A percentile compares a stretch with the other conserved stretches of the same genome.
Evolutionary conservation across 2,329 filamentous ascomycete genomes (phyloP).

Genomic region (Pseudogymnoascus sp.): DNA sequence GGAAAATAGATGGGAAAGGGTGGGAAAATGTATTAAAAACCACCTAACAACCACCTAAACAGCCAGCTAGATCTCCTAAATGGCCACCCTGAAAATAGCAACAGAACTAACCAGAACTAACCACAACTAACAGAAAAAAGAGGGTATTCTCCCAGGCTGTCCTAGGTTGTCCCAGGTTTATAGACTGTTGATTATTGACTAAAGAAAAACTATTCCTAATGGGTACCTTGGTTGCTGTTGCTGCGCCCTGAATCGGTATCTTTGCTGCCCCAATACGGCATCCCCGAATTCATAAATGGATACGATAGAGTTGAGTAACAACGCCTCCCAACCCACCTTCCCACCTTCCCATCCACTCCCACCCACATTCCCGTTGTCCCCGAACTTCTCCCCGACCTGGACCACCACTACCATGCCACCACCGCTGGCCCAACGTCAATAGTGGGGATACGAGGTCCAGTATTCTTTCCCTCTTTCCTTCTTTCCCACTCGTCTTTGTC

Average conservation of each 20-base stretch:
- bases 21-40: not conserved
- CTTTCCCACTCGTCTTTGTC: not conserved
- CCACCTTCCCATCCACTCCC: too few relatives aligned
- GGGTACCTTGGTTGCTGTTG: not conserved
- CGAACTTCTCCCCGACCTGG: not conserved
- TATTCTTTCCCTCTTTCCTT: conserved; percentile 1
- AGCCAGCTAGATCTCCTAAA: not conserved
- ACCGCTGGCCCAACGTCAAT: not conserved
- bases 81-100: conserved; percentile 4
- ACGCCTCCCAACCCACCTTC: not conserved
- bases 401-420: not conserved
- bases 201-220: not conserved
- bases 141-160: not conserved
- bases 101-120: not conserved
- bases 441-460: conserved; percentile 5
- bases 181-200: not conserved
- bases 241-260: not conserved
- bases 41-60: not conserved
- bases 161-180: not conserved
- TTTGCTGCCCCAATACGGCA: not conserved
- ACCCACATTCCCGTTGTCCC: not conserved
- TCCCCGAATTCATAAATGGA: not conserved
- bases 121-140: not conserved
- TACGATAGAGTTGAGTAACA: not conserved
- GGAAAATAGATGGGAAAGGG: not conserved